Percentiles rank a stretch among this genome's conserved stretches.
Conservation (phyloP, 257 asterid genomes). For the Solanum paucissectum region DNA sequence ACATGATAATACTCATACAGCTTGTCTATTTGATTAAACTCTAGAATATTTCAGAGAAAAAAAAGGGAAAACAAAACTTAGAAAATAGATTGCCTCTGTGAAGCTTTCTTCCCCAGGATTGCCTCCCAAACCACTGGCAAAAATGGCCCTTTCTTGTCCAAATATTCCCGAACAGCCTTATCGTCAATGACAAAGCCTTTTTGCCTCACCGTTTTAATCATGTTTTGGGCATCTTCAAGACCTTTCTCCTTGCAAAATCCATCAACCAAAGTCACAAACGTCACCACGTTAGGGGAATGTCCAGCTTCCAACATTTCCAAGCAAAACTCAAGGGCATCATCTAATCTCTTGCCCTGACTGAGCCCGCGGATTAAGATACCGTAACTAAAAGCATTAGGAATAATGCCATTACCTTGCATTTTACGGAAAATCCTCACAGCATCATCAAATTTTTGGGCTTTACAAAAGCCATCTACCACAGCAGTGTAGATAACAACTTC, state of each 20-base stretch:
- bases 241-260: conserved; percentile 54
- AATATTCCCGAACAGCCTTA: conserved; percentile 45
- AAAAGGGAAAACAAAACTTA: neutral
- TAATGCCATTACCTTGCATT: conserved; percentile 56
- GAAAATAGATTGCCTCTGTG: conserved; percentile 35
- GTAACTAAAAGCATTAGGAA: conserved; percentile 57
- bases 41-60: neutral
- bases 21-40: neutral
- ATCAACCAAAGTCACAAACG: conserved; percentile 57
- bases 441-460: conserved; percentile 72
- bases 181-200: conserved; percentile 61
- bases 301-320: conserved; percentile 69
- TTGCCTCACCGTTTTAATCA: conserved; percentile 34
- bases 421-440: conserved; percentile 60
- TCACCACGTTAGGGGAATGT: conserved; percentile 51
- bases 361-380: conserved; percentile 47
- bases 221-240: conserved; percentile 52
- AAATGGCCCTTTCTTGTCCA: conserved; percentile 85
- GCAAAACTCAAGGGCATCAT: conserved; percentile 44
- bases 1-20: neutral
- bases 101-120: conserved; percentile 55
- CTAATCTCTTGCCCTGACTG: conserved; percentile 44
- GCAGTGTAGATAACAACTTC: conserved; percentile 85
- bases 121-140: conserved; percentile 82
- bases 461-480: conserved; percentile 77